A percentile compares a stretch with the other conserved stretches of the same genome.
Conservation (phyloP, 2,329 filamentous ascomycete species). For the Elsinoe necatrix region DNA sequence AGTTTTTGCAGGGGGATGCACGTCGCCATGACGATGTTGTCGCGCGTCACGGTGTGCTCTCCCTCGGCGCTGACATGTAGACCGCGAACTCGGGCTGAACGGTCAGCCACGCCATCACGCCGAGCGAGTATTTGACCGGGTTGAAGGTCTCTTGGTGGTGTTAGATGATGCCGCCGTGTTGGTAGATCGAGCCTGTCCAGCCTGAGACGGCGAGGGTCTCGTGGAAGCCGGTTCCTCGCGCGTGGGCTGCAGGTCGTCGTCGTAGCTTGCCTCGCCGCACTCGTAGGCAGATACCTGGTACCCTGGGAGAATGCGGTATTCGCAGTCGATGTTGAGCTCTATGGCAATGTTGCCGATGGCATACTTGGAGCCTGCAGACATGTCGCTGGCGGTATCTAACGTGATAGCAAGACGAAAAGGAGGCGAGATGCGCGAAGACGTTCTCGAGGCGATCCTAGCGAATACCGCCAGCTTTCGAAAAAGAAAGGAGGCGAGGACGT, state of each 20-base stretch:
- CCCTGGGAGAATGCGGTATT: slow-evolving; percentile 44
- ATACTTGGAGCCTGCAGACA: background rate
- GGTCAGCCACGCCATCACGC: slow-evolving; percentile 45
- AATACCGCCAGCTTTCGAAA: background rate
- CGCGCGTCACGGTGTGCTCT: slow-evolving; percentile 41
- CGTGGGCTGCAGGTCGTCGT: slow-evolving; percentile 39
- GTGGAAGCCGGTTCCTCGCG: slow-evolving; percentile 38
- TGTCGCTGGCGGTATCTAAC: background rate
- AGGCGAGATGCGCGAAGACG: background rate
- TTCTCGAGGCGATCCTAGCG: background rate
- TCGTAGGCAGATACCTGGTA: slow-evolving; percentile 46
- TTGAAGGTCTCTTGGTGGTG: slow-evolving; percentile 47
- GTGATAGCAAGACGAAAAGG: background rate
- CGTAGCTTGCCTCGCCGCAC: slow-evolving; percentile 35
- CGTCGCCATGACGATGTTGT: slow-evolving; percentile 46
- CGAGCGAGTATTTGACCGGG: slow-evolving; percentile 48
- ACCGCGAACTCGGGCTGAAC: slow-evolving; percentile 46
- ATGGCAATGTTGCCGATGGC: slow-evolving; percentile 41
- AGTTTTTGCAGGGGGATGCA: slow-evolving; percentile 50
- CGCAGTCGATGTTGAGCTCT: slow-evolving; percentile 47
- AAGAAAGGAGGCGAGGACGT: too few species aligned
- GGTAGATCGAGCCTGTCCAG: slow-evolving; percentile 45
- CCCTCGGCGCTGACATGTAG: slow-evolving; percentile 41
- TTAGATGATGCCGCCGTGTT: slow-evolving; percentile 44
- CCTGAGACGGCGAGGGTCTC: slow-evolving; percentile 42